Evolutionary conservation across 208 protist genomes (phyloP).

Genomic region (Leishmania braziliensis): DNA sequence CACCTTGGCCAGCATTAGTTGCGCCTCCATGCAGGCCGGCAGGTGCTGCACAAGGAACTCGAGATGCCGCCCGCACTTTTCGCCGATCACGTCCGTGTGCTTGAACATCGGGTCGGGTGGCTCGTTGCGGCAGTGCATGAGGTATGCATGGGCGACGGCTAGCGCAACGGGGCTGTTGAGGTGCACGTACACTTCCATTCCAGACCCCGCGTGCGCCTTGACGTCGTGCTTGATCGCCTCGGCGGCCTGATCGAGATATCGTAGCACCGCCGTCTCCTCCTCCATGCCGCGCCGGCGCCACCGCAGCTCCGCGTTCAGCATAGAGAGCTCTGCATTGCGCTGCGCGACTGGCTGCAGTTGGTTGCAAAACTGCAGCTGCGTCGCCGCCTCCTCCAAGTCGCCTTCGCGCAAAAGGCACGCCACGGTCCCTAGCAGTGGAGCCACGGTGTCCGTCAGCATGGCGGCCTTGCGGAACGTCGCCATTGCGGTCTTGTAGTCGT

Average conservation of each 20-base stretch:
- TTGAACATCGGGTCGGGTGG: slow-evolving; percentile 74
- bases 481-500: slow-evolving; percentile 74
- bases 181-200: slow-evolving; percentile 68
- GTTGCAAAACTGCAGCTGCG: slow-evolving; percentile 89
- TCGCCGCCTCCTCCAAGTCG: slow-evolving; percentile 73
- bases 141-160: slow-evolving; percentile 82
- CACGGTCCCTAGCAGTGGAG: slow-evolving; percentile 76
- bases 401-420: slow-evolving; percentile 66
- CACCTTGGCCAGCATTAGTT: slow-evolving; percentile 85
- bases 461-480: slow-evolving; percentile 77
- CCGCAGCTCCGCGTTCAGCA: slow-evolving; percentile 80
- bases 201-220: slow-evolving; percentile 16
- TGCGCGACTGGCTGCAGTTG: slow-evolving; percentile 82
- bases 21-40: slow-evolving; percentile 86
- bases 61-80: slow-evolving; percentile 75
- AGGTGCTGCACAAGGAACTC: slow-evolving; percentile 79
- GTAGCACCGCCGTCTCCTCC: slow-evolving; percentile 63
- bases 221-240: slow-evolving; percentile 73
- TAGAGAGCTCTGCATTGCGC: slow-evolving; percentile 77
- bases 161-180: slow-evolving; percentile 72
- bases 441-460: slow-evolving; percentile 73
- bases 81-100: slow-evolving; percentile 60
- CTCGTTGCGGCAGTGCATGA: slow-evolving; percentile 88
- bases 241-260: slow-evolving; percentile 79
- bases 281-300: slow-evolving; percentile 73